A percentile compares a stretch with the other conserved stretches of the same genome.
These are phyloP conservation scores for Solanum piurae DNA, from an alignment of 257 asterid genomes.

Conservation along the genomic window DNA sequence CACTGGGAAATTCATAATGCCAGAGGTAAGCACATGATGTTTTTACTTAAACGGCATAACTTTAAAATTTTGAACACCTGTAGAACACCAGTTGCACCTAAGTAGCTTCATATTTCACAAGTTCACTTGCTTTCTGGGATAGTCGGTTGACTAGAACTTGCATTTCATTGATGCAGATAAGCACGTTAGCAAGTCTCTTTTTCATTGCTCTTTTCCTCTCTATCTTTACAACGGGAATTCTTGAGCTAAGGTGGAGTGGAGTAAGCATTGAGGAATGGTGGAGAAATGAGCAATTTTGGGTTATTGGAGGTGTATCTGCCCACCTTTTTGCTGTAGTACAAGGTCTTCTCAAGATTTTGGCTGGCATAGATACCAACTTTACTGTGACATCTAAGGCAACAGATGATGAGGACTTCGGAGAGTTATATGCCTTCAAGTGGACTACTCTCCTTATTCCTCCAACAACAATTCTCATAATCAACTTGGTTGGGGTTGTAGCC, in stretches of 20 bases:
- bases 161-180: conserved; percentile 37
- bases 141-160: not conserved
- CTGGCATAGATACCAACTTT: conserved; percentile 86
- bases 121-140: not conserved
- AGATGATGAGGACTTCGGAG: conserved; percentile 83
- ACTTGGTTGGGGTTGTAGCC: conserved; percentile 87
- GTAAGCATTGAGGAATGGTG: conserved; percentile 98
- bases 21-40: conserved; percentile 46
- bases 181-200: conserved; percentile 84
- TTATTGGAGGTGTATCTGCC: conserved; percentile 86
- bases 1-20: conserved; percentile 89
- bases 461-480: conserved; percentile 66
- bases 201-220: conserved; percentile 90
- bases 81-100: not conserved
- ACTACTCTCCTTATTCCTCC: conserved; percentile 91
- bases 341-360: conserved; percentile 68
- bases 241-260: conserved; percentile 90
- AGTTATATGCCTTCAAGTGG: conserved; percentile 83
- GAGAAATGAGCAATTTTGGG: conserved; percentile 98
- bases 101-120: not conserved
- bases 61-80: not conserved
- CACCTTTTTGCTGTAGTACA: conserved; percentile 85
- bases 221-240: conserved; percentile 68
- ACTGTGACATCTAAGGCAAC: conserved; percentile 78
- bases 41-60: not conserved